These are phyloP conservation scores for Suhomyces yuchorum DNA, from an alignment of 1,139 yeast species.

Conservation along the genomic window DNA sequence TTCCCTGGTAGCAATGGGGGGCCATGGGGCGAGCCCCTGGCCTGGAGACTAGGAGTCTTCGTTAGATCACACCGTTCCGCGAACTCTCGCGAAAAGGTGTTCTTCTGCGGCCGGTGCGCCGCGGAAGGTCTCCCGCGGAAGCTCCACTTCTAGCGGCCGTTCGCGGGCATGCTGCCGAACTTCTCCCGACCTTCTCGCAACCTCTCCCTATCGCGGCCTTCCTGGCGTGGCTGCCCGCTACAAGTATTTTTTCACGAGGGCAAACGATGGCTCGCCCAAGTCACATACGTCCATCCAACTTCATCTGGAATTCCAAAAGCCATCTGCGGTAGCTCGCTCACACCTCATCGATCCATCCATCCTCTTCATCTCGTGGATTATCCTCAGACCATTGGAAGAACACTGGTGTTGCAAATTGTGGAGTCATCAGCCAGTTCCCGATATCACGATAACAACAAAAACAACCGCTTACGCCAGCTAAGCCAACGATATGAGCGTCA, in stretches of 20 bases:
- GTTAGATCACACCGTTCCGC: too few relatives aligned
- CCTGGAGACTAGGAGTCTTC: too few relatives aligned
- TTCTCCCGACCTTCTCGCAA: not conserved
- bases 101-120: too few relatives aligned
- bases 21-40: too few relatives aligned
- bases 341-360: not conserved
- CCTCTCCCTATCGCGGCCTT: not conserved
- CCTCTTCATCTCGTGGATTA: not conserved
- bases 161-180: too few relatives aligned
- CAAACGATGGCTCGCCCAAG: constrained; percentile 2
- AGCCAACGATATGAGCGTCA: constrained; percentile 28
- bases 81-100: too few relatives aligned
- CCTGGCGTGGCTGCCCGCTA: not conserved
- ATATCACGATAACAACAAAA: not conserved
- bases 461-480: not conserved
- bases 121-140: too few relatives aligned
- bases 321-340: not conserved
- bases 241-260: constrained; percentile 1
- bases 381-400: not conserved
- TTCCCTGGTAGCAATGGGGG: too few relatives aligned
- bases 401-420: not conserved
- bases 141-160: too few relatives aligned
- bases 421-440: not conserved
- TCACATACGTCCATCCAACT: not conserved
- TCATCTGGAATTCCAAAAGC: not conserved